These are phyloP conservation scores for Macrolepiota fuliginosa DNA, from an alignment of 768 basidiomycete genomes.

Conservation along the genomic window DNA sequence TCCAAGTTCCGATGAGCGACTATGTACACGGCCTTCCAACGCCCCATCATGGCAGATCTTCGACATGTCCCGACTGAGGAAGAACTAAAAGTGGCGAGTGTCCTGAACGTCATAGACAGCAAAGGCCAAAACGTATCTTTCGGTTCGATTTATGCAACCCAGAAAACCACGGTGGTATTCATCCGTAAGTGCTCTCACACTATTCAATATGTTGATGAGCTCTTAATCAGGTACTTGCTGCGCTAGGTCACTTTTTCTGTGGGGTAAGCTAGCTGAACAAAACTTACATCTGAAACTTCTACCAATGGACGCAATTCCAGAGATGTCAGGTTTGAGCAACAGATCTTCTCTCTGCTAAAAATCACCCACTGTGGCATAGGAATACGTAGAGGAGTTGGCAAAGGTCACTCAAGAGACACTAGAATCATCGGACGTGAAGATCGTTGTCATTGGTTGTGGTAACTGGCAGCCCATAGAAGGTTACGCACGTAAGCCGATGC, in stretches of 20 bases:
- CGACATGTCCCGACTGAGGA: conserved; percentile 31
- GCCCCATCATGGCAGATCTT: conserved; percentile 10
- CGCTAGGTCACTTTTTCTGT: conserved; percentile 64
- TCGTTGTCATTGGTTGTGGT: conserved; percentile 62
- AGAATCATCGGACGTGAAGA: conserved; percentile 32
- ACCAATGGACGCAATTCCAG: conserved; percentile 13
- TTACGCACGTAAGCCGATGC: conserved; percentile 42
- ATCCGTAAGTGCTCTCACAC: conserved; percentile 40
- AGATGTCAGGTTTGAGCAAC: conserved; percentile 37
- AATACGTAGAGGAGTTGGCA: conserved; percentile 47
- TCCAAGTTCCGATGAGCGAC: not conserved
- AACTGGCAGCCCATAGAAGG: conserved; percentile 46
- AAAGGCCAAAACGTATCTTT: conserved; percentile 48
- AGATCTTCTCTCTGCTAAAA: not conserved
- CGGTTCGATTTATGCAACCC: conserved; percentile 44
- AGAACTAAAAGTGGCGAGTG: conserved; percentile 32
- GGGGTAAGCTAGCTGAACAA: conserved; percentile 39
- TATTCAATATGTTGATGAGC: not conserved
- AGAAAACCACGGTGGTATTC: conserved; percentile 61
- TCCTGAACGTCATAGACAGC: conserved; percentile 41
- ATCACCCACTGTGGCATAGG: conserved; percentile 24
- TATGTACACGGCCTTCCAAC: not conserved
- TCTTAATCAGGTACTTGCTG: not conserved
- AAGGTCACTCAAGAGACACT: conserved; percentile 38
- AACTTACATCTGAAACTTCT: not conserved